These are phyloP conservation scores for Wallacemonas rigidus DNA, from an alignment of 208 protist species.

Conservation along the genomic window DNA sequence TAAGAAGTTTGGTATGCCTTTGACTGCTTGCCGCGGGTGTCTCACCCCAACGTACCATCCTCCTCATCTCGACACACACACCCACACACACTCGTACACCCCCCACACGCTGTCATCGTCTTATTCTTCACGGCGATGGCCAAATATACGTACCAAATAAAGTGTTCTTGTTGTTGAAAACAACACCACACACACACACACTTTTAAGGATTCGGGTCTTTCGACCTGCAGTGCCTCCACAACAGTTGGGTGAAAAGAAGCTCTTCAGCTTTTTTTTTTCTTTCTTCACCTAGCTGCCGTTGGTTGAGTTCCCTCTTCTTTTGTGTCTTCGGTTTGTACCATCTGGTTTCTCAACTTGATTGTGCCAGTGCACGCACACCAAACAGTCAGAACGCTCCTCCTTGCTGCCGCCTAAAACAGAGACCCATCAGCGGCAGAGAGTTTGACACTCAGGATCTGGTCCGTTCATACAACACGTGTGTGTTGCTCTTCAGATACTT, in stretches of 20 bases:
- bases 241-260: neutral
- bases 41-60: no score
- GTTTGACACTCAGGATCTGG: no score
- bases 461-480: neutral
- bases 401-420: neutral
- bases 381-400: neutral
- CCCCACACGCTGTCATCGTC: neutral
- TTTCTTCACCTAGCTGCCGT: neutral
- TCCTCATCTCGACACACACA: no score
- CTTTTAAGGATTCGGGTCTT: neutral
- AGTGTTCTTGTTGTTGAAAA: neutral
- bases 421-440: neutral
- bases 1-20: no score
- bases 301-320: slow-evolving; percentile 9
- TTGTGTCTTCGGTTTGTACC: slow-evolving; percentile 1
- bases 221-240: slow-evolving; percentile 10
- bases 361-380: neutral
- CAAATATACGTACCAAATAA: neutral
- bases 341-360: neutral
- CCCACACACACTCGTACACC: no score
- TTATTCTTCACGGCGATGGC: no score
- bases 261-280: slow-evolving; percentile 20
- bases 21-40: no score
- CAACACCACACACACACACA: slow-evolving; percentile 2
- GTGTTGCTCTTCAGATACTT: neutral